Evolutionary conservation across 441 rosid genomes (phyloP), one percentile per base, ranked within the genome.

Genomic region (Mallotus repandus): DNA sequence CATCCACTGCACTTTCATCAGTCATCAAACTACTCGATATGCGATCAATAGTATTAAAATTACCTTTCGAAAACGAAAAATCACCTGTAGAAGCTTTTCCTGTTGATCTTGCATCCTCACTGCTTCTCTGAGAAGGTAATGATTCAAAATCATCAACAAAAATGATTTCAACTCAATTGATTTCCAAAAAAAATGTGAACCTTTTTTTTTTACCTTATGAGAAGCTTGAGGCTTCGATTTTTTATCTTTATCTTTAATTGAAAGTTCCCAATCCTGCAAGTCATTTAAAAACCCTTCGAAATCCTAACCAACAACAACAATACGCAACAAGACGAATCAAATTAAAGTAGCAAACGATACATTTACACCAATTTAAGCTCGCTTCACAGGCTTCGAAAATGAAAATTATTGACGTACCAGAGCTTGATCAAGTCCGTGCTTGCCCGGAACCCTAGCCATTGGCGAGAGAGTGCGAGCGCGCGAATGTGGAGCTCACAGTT

Each of bases 211-310:
- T 59, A 85, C 86, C 52, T 77, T 80, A 50, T 75, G 72, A 53
- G 89, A 64, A 73, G 86, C 63, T 74, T 80, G 86, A 9, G 87
- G 76, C 77, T 82, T 89, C 76, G 80, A 59, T 75, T 86, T 90
- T 84, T 89, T 91, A 80, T 88, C 98, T 49, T 81, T 87, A 66
- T 84, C 87, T 75, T 86, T 84, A 8, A 80, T 67, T 2, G 87
- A 86, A 79, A 86, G 82, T 53, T 96, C 99, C 98, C 97, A 96
- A 71, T 93, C 99, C 95, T 91, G 93, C 93, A 96, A 89, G 82
- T 93, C 89, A 88, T 89, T 91, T 81, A 93, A 84, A 84, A 93
- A 86, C 62, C 98, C 95, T 94, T 86, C 86, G 88, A 92, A 88
- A 83, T 88, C 95, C 97, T 88, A 12, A 32, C 43, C 49, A 38